These are phyloP conservation scores for Cytidiella melzeri DNA, from an alignment of 768 basidiomycete genomes.

Conservation along the genomic window DNA sequence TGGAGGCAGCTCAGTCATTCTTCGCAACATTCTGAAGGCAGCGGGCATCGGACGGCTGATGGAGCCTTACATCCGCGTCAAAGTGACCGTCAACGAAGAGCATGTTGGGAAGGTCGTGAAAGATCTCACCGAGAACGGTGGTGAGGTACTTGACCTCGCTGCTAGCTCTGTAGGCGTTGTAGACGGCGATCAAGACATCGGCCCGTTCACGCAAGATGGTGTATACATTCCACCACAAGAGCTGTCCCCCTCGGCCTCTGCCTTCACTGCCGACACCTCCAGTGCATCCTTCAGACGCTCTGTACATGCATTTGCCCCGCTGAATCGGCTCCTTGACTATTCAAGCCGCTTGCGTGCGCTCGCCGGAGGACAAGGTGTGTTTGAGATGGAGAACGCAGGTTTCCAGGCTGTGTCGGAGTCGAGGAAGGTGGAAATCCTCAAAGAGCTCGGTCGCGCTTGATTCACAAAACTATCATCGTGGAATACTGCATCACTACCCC, in stretches of 20 bases:
- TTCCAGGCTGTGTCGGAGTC: conserved; percentile 60
- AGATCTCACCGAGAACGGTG: conserved; percentile 78
- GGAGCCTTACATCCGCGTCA: conserved; percentile 73
- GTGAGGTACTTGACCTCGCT: conserved; percentile 69
- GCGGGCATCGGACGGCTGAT: conserved; percentile 68
- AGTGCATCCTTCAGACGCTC: conserved; percentile 47
- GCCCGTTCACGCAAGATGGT: conserved; percentile 50
- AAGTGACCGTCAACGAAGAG: conserved; percentile 60
- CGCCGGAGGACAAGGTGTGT: conserved; percentile 75
- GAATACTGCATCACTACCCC: conserved; percentile 1
- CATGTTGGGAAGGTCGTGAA: conserved; percentile 72
- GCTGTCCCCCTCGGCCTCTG: conserved; percentile 64
- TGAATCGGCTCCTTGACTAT: conserved; percentile 80
- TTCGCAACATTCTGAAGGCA: conserved; percentile 43
- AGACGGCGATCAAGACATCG: conserved; percentile 31
- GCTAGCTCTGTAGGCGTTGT: conserved; percentile 36
- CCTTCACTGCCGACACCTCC: conserved; percentile 23
- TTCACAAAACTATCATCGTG: not conserved
- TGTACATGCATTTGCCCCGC: conserved; percentile 66
- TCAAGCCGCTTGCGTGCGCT: conserved; percentile 71
- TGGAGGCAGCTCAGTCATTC: conserved; percentile 45
- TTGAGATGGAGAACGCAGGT: conserved; percentile 76
- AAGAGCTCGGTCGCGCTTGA: conserved; percentile 72
- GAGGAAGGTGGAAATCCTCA: conserved; percentile 65
- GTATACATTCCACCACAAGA: conserved; percentile 71